Base-by-base conservation (phyloP, 352 stramenopile genomes). In the Phytophthora pinifolia region DNA sequence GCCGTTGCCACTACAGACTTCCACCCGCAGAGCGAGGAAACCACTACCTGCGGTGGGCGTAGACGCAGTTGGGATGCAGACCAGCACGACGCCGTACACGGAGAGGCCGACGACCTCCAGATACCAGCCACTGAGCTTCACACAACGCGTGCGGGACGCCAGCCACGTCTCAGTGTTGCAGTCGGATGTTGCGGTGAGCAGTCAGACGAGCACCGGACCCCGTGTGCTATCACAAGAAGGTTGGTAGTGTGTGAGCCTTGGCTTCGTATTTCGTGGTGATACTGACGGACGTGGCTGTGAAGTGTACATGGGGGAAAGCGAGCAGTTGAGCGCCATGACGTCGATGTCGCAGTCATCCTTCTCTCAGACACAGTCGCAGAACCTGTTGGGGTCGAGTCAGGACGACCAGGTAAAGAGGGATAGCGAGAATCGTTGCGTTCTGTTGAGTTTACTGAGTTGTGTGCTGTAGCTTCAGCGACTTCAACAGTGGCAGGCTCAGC, bases 261-360 rank as follows among this genome's bases (percentile, higher is more conserved):
- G 22, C 1, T 38, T 25, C 20, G 20, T 25, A 25, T 25, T 25
- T 25, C 20, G 20, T 25, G 20, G 20, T 3, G 20, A 25, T 25
- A 25, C 20, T 25, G 20, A 25, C 20, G 3, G 20, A 25, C 20
- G 20, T 17, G n/a, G n/a, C n/a, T 46, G 22, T 9, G 17, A 31
- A 70, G 61, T 56, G 22, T 62, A 62, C 18, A 61, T 55, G 2
- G 35, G 31, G 6, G 65, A 63, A 9, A 58, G 64, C 43, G 69
- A 82, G 10, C 48, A 73, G 32, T 58, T 55, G 44, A 70, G 62
- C 41, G 59, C 57, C 15, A 65, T 66, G 33, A 69, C 62, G 22
- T 79, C 72, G 9, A 66, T 76, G 31, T 81, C 75, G 15, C 72
- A 83, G 57, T 74, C 67, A 12, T 71, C 66, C 7, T 64, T 67